Percentiles rank a stretch among this genome's conserved stretches.
phyloP scores from a whole-genome alignment of 192 early-diverging fungal species.

The Dissophora globulifera region DNA sequence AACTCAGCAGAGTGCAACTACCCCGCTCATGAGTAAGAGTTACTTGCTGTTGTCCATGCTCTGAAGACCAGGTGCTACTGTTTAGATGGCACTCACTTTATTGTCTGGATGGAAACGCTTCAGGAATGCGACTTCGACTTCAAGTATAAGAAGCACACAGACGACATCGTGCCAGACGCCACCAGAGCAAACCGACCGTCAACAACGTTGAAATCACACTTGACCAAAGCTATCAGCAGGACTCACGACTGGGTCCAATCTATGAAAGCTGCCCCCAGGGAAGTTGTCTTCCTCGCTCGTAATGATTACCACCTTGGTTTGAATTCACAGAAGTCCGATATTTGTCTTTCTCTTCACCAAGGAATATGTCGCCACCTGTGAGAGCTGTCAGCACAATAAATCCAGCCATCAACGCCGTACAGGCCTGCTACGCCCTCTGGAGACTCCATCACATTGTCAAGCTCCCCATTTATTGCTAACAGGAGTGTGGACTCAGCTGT shows the following conservation, averaged over 20 bases:
- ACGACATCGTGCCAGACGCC: background rate
- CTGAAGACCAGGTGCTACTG: background rate
- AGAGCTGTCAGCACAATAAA: too few species aligned
- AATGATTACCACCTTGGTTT: too few species aligned
- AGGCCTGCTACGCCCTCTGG: too few species aligned
- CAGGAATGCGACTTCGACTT: too few species aligned
- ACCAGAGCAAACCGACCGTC: background rate
- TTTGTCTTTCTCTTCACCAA: too few species aligned
- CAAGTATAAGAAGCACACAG: background rate
- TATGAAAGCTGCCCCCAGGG: slow-evolving; percentile 3
- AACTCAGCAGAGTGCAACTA: too few species aligned
- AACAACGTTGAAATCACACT: background rate
- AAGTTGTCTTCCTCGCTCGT: background rate
- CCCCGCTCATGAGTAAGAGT: background rate
- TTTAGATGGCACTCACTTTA: background rate
- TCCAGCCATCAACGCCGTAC: too few species aligned
- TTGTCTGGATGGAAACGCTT: background rate
- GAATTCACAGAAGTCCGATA: too few species aligned
- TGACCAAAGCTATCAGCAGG: background rate
- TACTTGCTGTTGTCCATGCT: slow-evolving; percentile 1
- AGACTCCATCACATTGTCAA: too few species aligned
- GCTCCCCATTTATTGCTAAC: too few species aligned
- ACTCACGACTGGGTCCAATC: background rate
- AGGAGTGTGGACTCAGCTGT: too few species aligned
- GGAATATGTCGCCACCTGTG: too few species aligned